Percentiles rank a stretch among this genome's conserved stretches.
Conservation (phyloP, 495 filamentous ascomycete genomes). For the Aspergillus olivimuriae region DNA sequence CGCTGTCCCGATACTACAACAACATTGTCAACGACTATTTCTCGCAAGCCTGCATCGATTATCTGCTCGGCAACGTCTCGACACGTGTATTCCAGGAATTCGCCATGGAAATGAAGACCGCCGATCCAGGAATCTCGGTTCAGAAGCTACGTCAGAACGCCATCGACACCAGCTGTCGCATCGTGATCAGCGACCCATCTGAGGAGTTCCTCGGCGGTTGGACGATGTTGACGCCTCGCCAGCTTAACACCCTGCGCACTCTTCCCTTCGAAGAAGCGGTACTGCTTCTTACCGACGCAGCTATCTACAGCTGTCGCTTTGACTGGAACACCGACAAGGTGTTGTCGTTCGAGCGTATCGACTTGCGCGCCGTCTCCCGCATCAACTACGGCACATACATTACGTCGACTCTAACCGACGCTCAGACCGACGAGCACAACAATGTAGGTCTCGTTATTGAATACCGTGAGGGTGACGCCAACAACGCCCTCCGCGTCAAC, state of each 20-base stretch:
- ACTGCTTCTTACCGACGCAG: slow-evolving; percentile 75
- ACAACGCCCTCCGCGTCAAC: slow-evolving; percentile 65
- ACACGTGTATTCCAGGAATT: slow-evolving; percentile 84
- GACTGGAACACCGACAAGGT: slow-evolving; percentile 94
- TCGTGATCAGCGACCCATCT: slow-evolving; percentile 72
- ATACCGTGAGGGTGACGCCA: slow-evolving; percentile 59
- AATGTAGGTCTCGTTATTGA: slow-evolving; percentile 80
- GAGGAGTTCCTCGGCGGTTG: slow-evolving; percentile 84
- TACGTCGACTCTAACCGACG: slow-evolving; percentile 69
- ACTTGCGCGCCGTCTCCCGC: slow-evolving; percentile 59
- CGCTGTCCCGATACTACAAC: slow-evolving; percentile 58
- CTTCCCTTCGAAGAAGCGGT: slow-evolving; percentile 78
- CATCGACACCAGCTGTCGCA: slow-evolving; percentile 76
- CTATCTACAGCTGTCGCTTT: slow-evolving; percentile 81
- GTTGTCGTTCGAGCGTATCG: slow-evolving; percentile 79
- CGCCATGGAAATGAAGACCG: slow-evolving; percentile 77
- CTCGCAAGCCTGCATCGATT: slow-evolving; percentile 90
- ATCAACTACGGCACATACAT: slow-evolving; percentile 83
- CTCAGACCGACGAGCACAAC: slow-evolving; percentile 64
- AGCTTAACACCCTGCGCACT: slow-evolving; percentile 57
- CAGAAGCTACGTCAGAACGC: slow-evolving; percentile 77
- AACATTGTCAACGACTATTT: slow-evolving; percentile 97
- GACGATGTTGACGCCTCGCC: slow-evolving; percentile 65
- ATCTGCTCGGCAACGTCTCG: slow-evolving; percentile 82
- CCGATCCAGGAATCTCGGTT: slow-evolving; percentile 82